These are phyloP conservation scores for Cladophialophora carrionii DNA, from an alignment of 2,329 filamentous ascomycete genomes.

Conservation along the genomic window DNA sequence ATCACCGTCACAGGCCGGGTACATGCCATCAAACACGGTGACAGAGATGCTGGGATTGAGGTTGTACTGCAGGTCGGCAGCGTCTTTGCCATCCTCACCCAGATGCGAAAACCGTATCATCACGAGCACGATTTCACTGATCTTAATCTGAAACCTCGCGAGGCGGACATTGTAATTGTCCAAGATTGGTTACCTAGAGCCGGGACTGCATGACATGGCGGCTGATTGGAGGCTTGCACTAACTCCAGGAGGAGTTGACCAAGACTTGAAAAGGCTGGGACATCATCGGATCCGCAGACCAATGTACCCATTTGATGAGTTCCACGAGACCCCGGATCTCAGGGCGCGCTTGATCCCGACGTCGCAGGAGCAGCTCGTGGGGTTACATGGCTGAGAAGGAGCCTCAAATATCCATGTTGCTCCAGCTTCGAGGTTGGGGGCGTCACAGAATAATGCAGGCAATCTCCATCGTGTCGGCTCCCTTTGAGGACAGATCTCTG, in stretches of 20 bases:
- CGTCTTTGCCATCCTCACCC: slow-evolving; percentile 14
- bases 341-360: slow-evolving; percentile 7
- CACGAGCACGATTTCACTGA: slow-evolving; percentile 18
- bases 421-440: background rate
- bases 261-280: slow-evolving; percentile 15
- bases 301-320: slow-evolving; percentile 15
- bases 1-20: slow-evolving; percentile 15
- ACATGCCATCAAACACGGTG: slow-evolving; percentile 11
- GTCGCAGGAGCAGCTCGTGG: background rate
- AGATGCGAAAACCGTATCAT: slow-evolving; percentile 14
- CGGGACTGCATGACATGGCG: slow-evolving; percentile 18
- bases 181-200: slow-evolving; percentile 17
- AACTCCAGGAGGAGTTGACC: slow-evolving; percentile 15
- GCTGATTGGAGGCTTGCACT: slow-evolving; percentile 14
- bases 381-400: background rate
- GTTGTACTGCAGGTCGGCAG: slow-evolving; percentile 14
- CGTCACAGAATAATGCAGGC: background rate
- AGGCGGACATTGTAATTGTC: slow-evolving; percentile 12
- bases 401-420: background rate
- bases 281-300: slow-evolving; percentile 13
- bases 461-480: background rate
- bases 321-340: slow-evolving; percentile 1
- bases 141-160: slow-evolving; percentile 13
- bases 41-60: slow-evolving; percentile 10
- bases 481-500: background rate